Base-by-base conservation (phyloP, 495 filamentous ascomycete species). In the Neurospora sp. region DNA sequence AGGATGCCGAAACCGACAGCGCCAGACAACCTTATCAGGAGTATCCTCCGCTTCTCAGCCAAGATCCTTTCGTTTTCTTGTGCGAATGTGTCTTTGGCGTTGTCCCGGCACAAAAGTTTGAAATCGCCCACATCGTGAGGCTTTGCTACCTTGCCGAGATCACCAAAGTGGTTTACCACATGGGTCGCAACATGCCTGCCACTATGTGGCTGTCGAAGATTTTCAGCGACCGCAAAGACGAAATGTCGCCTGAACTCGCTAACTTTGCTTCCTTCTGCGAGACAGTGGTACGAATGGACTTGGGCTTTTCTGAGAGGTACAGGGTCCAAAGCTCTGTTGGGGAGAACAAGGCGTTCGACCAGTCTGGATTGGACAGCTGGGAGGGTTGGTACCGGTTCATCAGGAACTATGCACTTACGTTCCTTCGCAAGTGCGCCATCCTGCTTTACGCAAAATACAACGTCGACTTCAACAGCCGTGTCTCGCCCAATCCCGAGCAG, bases 141-240 rank as follows among this genome's bases (percentile, higher is more conserved):
- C 86, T 98, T 71, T 98, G 96, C 83, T 98, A 97, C 78, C 86
- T 96, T 44, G 93, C 93, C 38, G 95, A 99, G 81, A 88, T 98
- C 59, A 89, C 94, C 59, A 96, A 97, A 81, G 91, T 93, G 4
- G 82, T 87, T 53, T 82, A 83, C 71, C 80, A 86, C 35, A 74
- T 91, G 37, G 85, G 83, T 6, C 80, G 85, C 70, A 85, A 83
- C 70, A 78, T 81, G 53, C 77, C 82, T 41, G 78, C 79, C 5
- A 75, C 76, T 18, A 79, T 73, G 31, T 83, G 83, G 76, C 76
- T 85, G 41, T 78, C 82, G 31, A 78, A 78, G 27, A 78, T 86
- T 39, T 68, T 75, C 14, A 41, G 44, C 71, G 79, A 76, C 70
- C 76, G 79, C 35, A 73, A 78, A 27, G 39, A 71, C 4, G 75